Conservation (phyloP, 495 filamentous ascomycete genomes). For the Aspergillus ellipticus region DNA sequence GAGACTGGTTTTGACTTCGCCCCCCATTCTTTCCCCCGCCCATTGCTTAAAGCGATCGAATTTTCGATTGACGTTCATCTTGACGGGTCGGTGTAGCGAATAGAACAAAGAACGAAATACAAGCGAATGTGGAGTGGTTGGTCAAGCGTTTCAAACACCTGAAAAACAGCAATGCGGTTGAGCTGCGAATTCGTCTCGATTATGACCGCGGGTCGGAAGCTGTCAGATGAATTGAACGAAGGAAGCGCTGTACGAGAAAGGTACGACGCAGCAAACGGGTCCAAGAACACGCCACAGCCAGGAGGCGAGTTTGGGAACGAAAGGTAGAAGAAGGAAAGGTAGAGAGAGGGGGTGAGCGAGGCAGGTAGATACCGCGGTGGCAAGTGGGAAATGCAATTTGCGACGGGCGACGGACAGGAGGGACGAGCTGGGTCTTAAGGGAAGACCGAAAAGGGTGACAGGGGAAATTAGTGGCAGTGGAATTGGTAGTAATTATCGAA, state of each 20-base stretch:
- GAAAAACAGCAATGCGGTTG: background rate
- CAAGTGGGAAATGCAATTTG: conserved; percentile 1
- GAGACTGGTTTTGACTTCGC: conserved; percentile 81
- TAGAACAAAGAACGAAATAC: conserved; percentile 2
- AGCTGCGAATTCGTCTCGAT: background rate
- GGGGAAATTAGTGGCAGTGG: background rate
- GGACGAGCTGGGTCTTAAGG: background rate
- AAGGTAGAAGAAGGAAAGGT: conserved; percentile 17
- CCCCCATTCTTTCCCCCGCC: conserved; percentile 96
- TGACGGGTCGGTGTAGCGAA: conserved; percentile 16
- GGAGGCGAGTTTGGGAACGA: conserved; percentile 7
- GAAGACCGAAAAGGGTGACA: background rate
- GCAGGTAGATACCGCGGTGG: conserved; percentile 8
- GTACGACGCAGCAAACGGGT: background rate
- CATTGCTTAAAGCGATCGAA: conserved; percentile 97
- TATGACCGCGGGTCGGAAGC: background rate
- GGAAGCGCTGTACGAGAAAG: background rate
- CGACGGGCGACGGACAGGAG: background rate
- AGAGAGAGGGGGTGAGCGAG: too few species aligned
- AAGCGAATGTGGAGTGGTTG: conserved; percentile 6
- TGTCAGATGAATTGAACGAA: background rate
- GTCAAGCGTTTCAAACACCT: background rate
- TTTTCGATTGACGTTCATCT: conserved; percentile 94
- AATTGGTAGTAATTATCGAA: background rate
- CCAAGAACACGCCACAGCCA: conserved; percentile 1